Conservation (phyloP, 2,329 filamentous ascomycete genomes). For the Aspergillus udagawae region DNA sequence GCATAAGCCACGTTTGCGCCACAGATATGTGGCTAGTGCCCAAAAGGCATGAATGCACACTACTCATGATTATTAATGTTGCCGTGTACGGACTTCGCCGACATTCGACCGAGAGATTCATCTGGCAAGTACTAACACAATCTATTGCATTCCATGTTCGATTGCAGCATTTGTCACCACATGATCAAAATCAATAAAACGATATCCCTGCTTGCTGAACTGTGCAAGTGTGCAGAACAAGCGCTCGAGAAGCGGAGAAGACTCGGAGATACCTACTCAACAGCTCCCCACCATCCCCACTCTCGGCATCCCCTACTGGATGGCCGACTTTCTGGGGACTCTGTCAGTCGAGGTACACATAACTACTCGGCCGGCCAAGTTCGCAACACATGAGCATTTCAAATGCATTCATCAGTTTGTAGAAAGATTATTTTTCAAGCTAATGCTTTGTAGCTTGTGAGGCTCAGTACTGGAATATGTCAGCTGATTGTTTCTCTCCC, state of each 20-base stretch:
- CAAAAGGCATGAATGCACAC: neutral
- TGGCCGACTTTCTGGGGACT: neutral
- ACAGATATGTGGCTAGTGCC: neutral
- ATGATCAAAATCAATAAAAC: neutral
- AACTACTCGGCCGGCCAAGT: neutral
- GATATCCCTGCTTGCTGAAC: neutral
- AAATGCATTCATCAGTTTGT: neutral
- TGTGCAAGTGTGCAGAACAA: neutral
- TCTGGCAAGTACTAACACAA: slow-evolving; percentile 2
- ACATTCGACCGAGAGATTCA: neutral
- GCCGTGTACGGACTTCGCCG: slow-evolving; percentile 3
- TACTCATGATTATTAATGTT: neutral
- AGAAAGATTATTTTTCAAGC: neutral
- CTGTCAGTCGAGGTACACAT: neutral
- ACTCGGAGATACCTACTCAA: neutral
- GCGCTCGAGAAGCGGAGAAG: neutral
- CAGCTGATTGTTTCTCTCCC: neutral
- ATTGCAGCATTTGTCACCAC: neutral
- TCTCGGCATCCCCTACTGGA: neutral
- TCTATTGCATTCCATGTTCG: slow-evolving; percentile 5
- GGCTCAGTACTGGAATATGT: neutral
- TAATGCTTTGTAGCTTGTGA: neutral
- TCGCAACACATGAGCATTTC: neutral
- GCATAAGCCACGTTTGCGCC: neutral
- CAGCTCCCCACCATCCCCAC: neutral